Evolutionary conservation across 2,329 filamentous ascomycete species (phyloP).

Genomic region (Alternaria ventricosa): DNA sequence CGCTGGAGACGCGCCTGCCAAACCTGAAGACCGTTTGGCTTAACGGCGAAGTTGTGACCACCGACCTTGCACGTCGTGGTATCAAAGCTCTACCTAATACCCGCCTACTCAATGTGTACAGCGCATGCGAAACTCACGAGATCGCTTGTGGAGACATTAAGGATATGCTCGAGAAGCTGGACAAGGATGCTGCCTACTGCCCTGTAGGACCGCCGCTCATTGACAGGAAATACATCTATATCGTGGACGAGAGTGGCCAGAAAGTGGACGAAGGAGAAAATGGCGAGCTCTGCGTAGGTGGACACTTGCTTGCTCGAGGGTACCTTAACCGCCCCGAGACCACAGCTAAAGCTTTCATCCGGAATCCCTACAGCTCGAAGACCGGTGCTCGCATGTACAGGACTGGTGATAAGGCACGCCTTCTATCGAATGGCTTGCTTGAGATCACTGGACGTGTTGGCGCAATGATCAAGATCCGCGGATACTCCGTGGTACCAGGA

Average conservation of each 20-base stretch:
- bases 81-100: constrained; percentile 71
- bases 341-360: constrained; percentile 73
- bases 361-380: constrained; percentile 67
- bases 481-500: constrained; percentile 78
- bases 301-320: constrained; percentile 73
- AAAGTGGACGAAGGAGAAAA: constrained; percentile 65
- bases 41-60: constrained; percentile 83
- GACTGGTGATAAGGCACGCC: constrained; percentile 73
- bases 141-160: constrained; percentile 78
- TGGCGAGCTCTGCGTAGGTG: constrained; percentile 79
- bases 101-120: constrained; percentile 79
- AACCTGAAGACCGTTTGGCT: constrained; percentile 76
- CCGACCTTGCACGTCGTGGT: constrained; percentile 73
- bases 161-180: constrained; percentile 63
- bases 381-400: constrained; percentile 73
- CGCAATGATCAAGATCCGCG: constrained; percentile 81
- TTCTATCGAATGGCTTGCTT: constrained; percentile 70
- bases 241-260: constrained; percentile 72
- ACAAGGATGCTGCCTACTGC: constrained; percentile 70
- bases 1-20: constrained; percentile 68
- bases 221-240: constrained; percentile 72
- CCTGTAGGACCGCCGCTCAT: constrained; percentile 73
- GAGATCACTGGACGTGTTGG: constrained; percentile 80
- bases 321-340: constrained; percentile 83
- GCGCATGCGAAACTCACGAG: constrained; percentile 82